phyloP scores from a whole-genome alignment of 2,329 filamentous ascomycete genomes.

The Colletotrichum viniferum region DNA sequence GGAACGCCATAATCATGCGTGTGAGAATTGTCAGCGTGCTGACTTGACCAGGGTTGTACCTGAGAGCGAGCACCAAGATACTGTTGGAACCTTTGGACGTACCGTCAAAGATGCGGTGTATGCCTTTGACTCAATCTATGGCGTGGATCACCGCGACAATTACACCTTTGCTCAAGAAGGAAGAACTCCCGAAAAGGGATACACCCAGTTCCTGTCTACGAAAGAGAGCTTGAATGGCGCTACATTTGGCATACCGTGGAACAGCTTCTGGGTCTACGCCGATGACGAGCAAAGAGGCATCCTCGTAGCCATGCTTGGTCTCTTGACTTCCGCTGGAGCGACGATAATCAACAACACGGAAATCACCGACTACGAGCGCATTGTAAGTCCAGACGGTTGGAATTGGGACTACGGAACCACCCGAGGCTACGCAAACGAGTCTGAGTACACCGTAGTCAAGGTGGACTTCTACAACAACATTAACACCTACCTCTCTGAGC shows the following conservation, averaged over 20 bases:
- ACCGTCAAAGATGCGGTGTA: constrained; percentile 73
- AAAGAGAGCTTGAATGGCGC: constrained; percentile 62
- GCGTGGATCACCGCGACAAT: constrained; percentile 66
- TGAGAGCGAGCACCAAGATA: constrained; percentile 70
- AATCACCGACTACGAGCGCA: constrained; percentile 63
- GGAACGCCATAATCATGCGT: fast-evolving
- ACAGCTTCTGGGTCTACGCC: constrained; percentile 70
- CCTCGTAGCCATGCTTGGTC: constrained; percentile 53
- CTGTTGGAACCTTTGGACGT: constrained; percentile 69
- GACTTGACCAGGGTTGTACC: constrained; percentile 56
- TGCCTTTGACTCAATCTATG: constrained; percentile 71
- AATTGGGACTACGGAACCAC: constrained; percentile 71
- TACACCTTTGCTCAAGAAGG: constrained; percentile 65
- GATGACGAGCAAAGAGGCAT: constrained; percentile 57
- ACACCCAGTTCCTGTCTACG: constrained; percentile 58
- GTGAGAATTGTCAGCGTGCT: background rate
- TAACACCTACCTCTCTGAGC: constrained; percentile 64
- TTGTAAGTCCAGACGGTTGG: constrained; percentile 72
- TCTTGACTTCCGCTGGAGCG: constrained; percentile 66
- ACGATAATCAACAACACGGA: constrained; percentile 74
- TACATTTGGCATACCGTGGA: constrained; percentile 74
- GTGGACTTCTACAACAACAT: constrained; percentile 71
- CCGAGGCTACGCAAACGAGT: constrained; percentile 71
- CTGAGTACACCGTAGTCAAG: constrained; percentile 75
- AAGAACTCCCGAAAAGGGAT: constrained; percentile 60